Percentiles rank a stretch among this genome's conserved stretches.
Evolutionary conservation across 768 basidiomycete genomes (phyloP).

Genomic region (Termitomyces sp.): DNA sequence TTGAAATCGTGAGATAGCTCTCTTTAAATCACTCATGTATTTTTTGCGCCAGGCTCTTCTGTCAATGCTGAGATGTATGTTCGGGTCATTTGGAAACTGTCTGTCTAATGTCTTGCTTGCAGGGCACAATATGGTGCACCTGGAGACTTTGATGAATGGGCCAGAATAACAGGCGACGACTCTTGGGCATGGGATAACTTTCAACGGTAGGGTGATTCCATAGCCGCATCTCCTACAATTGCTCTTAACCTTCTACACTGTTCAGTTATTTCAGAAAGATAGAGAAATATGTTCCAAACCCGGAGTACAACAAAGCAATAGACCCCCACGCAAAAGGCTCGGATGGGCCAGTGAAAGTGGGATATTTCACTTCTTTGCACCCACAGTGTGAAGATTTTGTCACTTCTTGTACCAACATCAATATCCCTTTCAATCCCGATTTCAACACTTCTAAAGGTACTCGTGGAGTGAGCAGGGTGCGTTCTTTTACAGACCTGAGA

Average conservation of each 20-base stretch:
- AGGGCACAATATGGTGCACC: conserved; percentile 64
- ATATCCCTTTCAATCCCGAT: conserved; percentile 48
- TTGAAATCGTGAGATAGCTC: not conserved
- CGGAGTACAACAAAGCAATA: conserved; percentile 42
- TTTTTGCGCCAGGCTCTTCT: conserved; percentile 39
- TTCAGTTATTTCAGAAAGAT: conserved; percentile 61
- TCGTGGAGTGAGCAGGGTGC: conserved; percentile 47
- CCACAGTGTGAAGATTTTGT: conserved; percentile 38
- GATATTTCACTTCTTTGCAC: conserved; percentile 40
- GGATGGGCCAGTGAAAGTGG: conserved; percentile 46
- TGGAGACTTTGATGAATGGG: conserved; percentile 67
- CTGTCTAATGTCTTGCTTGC: not conserved
- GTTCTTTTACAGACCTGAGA: conserved; percentile 7
- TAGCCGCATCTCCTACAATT: not conserved
- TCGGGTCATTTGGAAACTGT: not conserved
- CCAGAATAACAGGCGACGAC: conserved; percentile 42
- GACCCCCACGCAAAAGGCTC: conserved; percentile 38
- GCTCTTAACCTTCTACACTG: not conserved
- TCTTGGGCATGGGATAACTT: conserved; percentile 59
- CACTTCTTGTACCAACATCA: conserved; percentile 41
- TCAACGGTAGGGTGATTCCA: conserved; percentile 29
- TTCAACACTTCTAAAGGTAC: conserved; percentile 52
- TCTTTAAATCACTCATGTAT: not conserved
- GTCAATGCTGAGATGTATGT: conserved; percentile 54
- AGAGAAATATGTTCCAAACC: conserved; percentile 46